Percentiles rank a stretch among this genome's conserved stretches.
Evolutionary conservation across 1,139 yeast species (phyloP).

Genomic region (Casaregolazyma lundiana): DNA sequence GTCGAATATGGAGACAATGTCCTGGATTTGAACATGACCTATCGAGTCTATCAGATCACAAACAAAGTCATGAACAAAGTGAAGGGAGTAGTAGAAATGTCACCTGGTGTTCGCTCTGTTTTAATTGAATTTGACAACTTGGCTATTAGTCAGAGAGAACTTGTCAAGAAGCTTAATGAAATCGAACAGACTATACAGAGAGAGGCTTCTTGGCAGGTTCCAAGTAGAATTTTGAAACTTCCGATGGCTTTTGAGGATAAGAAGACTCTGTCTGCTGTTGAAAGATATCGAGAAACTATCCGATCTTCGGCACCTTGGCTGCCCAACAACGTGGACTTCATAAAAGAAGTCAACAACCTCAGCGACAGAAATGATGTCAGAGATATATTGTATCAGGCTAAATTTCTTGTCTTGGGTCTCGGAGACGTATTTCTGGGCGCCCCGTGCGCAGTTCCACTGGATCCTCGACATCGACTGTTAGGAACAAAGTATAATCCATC

Average conservation of each 20-base stretch:
- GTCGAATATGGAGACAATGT: constrained; percentile 89
- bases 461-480: constrained; percentile 87
- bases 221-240: constrained; percentile 72
- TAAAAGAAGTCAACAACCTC: constrained; percentile 81
- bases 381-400: constrained; percentile 80
- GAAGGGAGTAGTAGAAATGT: constrained; percentile 89
- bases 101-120: constrained; percentile 94
- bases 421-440: constrained; percentile 98
- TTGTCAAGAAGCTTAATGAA: constrained; percentile 61
- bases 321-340: constrained; percentile 94
- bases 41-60: constrained; percentile 78
- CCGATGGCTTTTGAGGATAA: constrained; percentile 97
- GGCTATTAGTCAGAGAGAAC: constrained; percentile 52
- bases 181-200: constrained; percentile 71
- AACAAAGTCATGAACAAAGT: constrained; percentile 54
- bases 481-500: constrained; percentile 97
- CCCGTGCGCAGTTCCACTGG: constrained; percentile 97
- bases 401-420: constrained; percentile 86
- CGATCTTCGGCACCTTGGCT: constrained; percentile 94
- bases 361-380: constrained; percentile 64
- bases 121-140: constrained; percentile 72
- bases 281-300: constrained; percentile 87
- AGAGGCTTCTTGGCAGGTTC: constrained; percentile 78
- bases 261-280: constrained; percentile 82
- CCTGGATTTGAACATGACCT: constrained; percentile 78